phyloP scores from a whole-genome alignment of 805 yeast species.

The Lachancea lanzarotensis region DNA sequence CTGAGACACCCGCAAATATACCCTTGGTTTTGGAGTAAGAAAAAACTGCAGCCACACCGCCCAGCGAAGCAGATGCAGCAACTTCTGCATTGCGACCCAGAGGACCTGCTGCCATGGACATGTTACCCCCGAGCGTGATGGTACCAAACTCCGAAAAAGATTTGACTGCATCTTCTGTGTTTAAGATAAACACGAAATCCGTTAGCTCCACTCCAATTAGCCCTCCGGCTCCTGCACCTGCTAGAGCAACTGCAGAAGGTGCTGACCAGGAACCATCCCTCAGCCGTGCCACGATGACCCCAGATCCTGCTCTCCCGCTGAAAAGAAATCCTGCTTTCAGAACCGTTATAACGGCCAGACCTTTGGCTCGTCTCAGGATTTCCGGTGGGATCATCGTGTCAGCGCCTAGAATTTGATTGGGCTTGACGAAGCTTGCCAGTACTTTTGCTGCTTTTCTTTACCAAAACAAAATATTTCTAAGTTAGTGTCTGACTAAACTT shows the following conservation, averaged over 20 bases:
- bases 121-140: conserved; percentile 88
- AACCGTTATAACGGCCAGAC: conserved; percentile 88
- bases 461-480: not conserved
- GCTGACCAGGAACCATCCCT: conserved; percentile 98
- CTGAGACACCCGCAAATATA: conserved; percentile 91
- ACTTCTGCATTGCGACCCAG: conserved; percentile 97
- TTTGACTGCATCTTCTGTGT: conserved; percentile 81
- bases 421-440: conserved; percentile 83
- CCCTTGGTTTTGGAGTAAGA: conserved; percentile 95
- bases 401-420: conserved; percentile 87
- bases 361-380: conserved; percentile 82
- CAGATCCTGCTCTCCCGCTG: conserved; percentile 97
- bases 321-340: conserved; percentile 93
- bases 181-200: conserved; percentile 89
- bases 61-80: conserved; percentile 87
- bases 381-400: conserved; percentile 87
- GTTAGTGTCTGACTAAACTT: conserved; percentile 5
- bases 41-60: conserved; percentile 83
- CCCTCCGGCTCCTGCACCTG: conserved; percentile 99
- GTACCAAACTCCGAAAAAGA: conserved; percentile 93
- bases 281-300: conserved; percentile 86
- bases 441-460: conserved; percentile 86
- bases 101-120: conserved; percentile 96
- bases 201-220: conserved; percentile 95
- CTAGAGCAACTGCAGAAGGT: conserved; percentile 90